Evolutionary conservation across 2,329 filamentous ascomycete genomes (phyloP).

Genomic region (Pseudonectria foliicola): DNA sequence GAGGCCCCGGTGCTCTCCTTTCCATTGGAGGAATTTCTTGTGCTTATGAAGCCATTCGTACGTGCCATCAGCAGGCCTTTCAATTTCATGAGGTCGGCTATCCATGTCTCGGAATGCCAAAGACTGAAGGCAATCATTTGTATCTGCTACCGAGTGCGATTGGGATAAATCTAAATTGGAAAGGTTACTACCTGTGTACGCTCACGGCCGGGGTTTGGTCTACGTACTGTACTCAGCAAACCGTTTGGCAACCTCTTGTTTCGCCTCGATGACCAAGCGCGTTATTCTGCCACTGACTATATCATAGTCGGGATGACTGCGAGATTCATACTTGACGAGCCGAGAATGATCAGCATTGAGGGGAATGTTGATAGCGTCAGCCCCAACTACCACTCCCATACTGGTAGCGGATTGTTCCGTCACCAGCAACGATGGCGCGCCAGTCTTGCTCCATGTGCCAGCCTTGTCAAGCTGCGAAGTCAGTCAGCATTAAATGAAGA

Average conservation of each 20-base stretch:
- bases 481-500: neutral
- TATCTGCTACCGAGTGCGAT: neutral
- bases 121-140: slow-evolving; percentile 1
- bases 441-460: slow-evolving; percentile 7
- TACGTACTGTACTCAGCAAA: neutral
- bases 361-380: slow-evolving; percentile 12
- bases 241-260: neutral
- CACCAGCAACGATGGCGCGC: slow-evolving; percentile 13
- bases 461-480: slow-evolving; percentile 1
- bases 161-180: no score
- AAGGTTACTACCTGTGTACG: no score
- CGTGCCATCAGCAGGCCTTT: neutral
- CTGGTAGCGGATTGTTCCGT: slow-evolving; percentile 18
- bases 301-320: neutral
- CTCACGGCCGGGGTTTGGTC: no score
- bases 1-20: slow-evolving; percentile 5
- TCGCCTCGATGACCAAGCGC: neutral
- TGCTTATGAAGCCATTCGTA: slow-evolving; percentile 1
- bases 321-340: slow-evolving; percentile 14
- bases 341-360: slow-evolving; percentile 17
- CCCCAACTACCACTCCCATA: slow-evolving; percentile 10
- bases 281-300: neutral
- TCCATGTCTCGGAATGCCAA: slow-evolving; percentile 3
- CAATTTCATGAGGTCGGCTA: neutral
- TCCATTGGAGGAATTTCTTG: neutral